Evolutionary conservation across 2,329 filamentous ascomycete species (phyloP).

Genomic region (Trichophyton verrucosum): DNA sequence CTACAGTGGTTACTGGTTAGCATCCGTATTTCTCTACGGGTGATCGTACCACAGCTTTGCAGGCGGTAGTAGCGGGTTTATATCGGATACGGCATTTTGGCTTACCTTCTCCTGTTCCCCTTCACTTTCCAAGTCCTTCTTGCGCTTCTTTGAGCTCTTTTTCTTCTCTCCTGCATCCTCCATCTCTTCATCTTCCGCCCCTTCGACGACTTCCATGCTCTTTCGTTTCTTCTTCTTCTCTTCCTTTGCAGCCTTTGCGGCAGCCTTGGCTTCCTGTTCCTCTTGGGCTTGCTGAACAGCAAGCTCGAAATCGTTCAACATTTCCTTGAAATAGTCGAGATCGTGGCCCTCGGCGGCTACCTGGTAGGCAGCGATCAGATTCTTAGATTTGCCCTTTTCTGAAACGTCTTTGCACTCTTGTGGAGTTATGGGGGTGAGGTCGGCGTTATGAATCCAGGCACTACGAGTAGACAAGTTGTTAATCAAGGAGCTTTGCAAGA

Average conservation of each 20-base stretch:
- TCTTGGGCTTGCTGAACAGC: slow-evolving; percentile 46
- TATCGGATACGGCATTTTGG: not conserved
- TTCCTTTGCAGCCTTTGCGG: slow-evolving; percentile 44
- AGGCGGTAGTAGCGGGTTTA: not conserved
- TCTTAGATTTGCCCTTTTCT: slow-evolving; percentile 65
- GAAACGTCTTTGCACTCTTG: slow-evolving; percentile 56
- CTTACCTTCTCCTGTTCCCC: slow-evolving; percentile 54
- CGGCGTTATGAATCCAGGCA: slow-evolving; percentile 80
- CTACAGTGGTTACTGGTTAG: slow-evolving; percentile 28
- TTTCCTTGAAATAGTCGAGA: slow-evolving; percentile 68
- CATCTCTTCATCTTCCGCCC: slow-evolving; percentile 45
- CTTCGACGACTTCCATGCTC: slow-evolving; percentile 36
- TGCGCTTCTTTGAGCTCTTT: slow-evolving; percentile 58
- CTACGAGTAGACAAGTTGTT: slow-evolving; percentile 36
- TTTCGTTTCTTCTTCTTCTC: slow-evolving; percentile 42
- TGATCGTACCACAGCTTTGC: not conserved
- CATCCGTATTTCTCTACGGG: not conserved
- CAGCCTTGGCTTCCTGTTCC: slow-evolving; percentile 53
- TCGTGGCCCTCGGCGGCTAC: slow-evolving; percentile 68
- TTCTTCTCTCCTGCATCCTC: slow-evolving; percentile 39
- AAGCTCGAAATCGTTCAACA: slow-evolving; percentile 51
- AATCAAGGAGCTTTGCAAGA: not conserved
- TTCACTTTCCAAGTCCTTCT: slow-evolving; percentile 63
- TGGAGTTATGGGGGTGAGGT: slow-evolving; percentile 63
- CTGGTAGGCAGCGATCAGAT: slow-evolving; percentile 63